Evolutionary conservation across 1,284 basidiomycete genomes (phyloP), one percentile per base, ranked within the genome.

Genomic region (Sporisorium iseilematis-ciliati): DNA sequence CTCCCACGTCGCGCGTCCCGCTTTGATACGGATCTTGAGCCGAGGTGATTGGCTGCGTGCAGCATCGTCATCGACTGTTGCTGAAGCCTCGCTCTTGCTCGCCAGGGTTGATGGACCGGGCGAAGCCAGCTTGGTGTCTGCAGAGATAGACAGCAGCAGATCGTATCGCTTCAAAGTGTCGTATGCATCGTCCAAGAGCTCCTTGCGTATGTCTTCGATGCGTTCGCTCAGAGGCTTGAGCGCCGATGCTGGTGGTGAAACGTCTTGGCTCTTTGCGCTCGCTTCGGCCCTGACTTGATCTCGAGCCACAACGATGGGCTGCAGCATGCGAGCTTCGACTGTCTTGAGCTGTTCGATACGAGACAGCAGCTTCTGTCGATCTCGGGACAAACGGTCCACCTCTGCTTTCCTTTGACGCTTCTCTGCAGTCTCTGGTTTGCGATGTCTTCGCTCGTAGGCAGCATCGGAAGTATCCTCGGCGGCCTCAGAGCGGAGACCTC

Each of bases 331-430:
- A 6, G 88, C 85, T 72, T 93, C 92, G 89, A 92, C 91, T 20
- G 87, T 88, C 69, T 89, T 90, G 65, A 96, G 88, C 82, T 94
- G 91, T 49, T 95, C 93, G 72, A 95, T 92, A 35, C 94, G 90
- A 80, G 93, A 90, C 80, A 92, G 91, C 79, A 97, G 90, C 85
- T 94, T 95, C 87, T 94, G 93, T 72, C 94, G 92, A 81, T 94
- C 93, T 73, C 93, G 91, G 83, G 92, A 91, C 66, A 97, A 89
- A 81, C 93, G 93, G 85, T 95, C 94, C 85, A 93, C 92, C 86
- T 96, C 94, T 60, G 93, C 89, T 43, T 93, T 87, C 3, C 93
- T 90, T 82, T 92, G 91, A 12, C 92, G 89, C 83, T 93, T 93
- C 85, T 96, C 94, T 63, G 93, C 91, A 18, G 89, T 89, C 84